Base-by-base conservation (phyloP, 768 basidiomycete species). In the Lentinula detonsa region DNA sequence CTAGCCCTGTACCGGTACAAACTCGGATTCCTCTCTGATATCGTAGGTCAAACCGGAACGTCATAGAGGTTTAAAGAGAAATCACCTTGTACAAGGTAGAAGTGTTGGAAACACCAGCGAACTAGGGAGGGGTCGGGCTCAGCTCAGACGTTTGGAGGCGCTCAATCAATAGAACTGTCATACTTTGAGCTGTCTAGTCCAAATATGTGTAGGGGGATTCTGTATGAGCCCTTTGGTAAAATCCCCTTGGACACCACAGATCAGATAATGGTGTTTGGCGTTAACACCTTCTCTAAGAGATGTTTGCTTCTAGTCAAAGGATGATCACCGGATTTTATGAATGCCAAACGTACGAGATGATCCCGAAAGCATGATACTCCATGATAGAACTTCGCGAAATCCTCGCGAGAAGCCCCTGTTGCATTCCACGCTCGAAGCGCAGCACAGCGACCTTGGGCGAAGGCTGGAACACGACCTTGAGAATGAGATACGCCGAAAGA, bases 341-440 rank as follows among this genome's bases (percentile, higher is more conserved):
- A 45, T 62, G 59, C n/a, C 28, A 13, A 54, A 65, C 85, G 23
- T 71, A 90, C 88, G 88, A 90, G 67, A 93, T 85, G 69, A 88
- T 86, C 62, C 91, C 91, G 66, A 93, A 93, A 13, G 90, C 90
- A 69, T 92, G 91, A 71, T 91, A 93, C 72, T 93, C 91, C 82
- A 87, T 81, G 62, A 91, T 76, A 46, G 85, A 79, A 66, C 83
- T 81, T 71, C 90, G 87, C 72, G 87, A 87, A 71, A 93, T 84
- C 67, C 91, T 86, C 67, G 88, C 84, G 52, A 92, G 76, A 57
- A 93, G 74, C 51, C 91, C 90, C 68, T 92, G 91, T 70, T 92
- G 90, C 90, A 93, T 92, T 34, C 91, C 91, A 62, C 90, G 85
- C 73, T 88, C 80, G 66, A 91, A 91, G 53, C 89, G 87, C 64